Evolutionary conservation across 129 eudicot species (phyloP).

Genomic region (Arctium minus): DNA sequence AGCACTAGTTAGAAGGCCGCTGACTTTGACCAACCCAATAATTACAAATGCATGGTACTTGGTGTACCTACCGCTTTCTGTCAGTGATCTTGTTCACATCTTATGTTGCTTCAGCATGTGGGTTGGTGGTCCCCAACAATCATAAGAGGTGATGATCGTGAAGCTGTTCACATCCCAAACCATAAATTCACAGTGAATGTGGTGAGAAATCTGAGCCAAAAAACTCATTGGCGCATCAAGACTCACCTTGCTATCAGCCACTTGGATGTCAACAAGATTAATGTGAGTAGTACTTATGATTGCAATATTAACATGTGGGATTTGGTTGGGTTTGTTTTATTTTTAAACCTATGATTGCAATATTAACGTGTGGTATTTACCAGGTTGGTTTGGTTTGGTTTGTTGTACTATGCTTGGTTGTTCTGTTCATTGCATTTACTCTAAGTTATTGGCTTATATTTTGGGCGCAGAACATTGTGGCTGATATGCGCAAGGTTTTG

Average conservation of each 20-base stretch:
- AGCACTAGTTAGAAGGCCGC: not conserved
- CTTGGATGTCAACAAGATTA: conserved; percentile 71
- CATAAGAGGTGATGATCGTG: conserved; percentile 90
- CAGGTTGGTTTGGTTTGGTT: not conserved
- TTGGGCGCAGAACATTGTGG: conserved; percentile 60
- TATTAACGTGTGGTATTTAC: not conserved
- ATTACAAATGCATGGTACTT: not conserved
- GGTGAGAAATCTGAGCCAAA: conserved; percentile 82
- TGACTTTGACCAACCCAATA: not conserved
- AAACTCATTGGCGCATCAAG: conserved; percentile 86
- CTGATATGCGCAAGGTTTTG: conserved; percentile 91
- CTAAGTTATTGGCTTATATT: conserved; percentile 2
- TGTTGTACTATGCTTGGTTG: too few species aligned
- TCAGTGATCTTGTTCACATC: not conserved
- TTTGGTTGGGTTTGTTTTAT: not conserved
- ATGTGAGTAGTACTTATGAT: conserved; percentile 33
- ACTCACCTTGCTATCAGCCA: conserved; percentile 87
- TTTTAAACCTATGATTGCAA: not conserved
- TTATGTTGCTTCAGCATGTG: conserved; percentile 55
- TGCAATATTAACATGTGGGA: not conserved
- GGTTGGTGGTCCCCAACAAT: conserved; percentile 97
- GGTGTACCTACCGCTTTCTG: not conserved
- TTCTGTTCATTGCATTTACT: not conserved
- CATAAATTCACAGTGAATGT: conserved; percentile 71
- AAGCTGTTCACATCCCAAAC: conserved; percentile 82